A percentile compares a stretch with the other conserved stretches of the same genome.
Conservation (phyloP, 176 grass and related monocot species). For the Melocanna baccifera region DNA sequence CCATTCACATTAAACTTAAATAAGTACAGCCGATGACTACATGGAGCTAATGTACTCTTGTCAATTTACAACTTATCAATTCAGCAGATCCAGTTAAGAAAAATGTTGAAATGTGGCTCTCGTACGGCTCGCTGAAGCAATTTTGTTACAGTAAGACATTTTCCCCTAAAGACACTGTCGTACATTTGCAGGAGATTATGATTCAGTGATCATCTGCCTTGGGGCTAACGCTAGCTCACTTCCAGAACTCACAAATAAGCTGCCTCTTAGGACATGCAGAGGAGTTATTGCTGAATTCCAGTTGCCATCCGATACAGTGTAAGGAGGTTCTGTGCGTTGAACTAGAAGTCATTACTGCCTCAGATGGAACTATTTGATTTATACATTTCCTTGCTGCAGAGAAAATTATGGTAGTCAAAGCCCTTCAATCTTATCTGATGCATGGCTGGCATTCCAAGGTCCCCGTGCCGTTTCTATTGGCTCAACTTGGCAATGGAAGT, state of each 20-base stretch:
- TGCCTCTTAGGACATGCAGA: constrained; percentile 75
- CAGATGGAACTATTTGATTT: constrained; percentile 5
- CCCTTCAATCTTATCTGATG: constrained; percentile 82
- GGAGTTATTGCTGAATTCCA: constrained; percentile 73
- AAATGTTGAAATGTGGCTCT: background rate
- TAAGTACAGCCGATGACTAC: background rate
- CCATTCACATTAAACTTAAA: constrained; percentile 5
- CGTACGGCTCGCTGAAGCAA: background rate
- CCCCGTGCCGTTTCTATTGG: constrained; percentile 58
- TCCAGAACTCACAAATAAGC: constrained; percentile 76
- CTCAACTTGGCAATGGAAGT: constrained; percentile 93
- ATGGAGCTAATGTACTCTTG: background rate
- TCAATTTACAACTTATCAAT: background rate
- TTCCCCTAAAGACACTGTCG: background rate
- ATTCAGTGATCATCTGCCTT: constrained; percentile 82
- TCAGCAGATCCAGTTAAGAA: background rate
- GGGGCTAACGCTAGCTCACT: constrained; percentile 65
- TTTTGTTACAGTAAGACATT: background rate
- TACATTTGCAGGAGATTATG: constrained; percentile 72
- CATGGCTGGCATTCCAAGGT: constrained; percentile 88
- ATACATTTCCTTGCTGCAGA: constrained; percentile 39
- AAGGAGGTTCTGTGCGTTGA: constrained; percentile 24
- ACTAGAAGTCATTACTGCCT: background rate
- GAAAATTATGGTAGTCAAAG: constrained; percentile 58
- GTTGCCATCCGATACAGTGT: constrained; percentile 53